Percentiles rank a stretch among this genome's conserved stretches.
These are phyloP conservation scores for Tetrahymena elliotti DNA, from an alignment of 73 alveolate species.

Conservation along the genomic window DNA sequence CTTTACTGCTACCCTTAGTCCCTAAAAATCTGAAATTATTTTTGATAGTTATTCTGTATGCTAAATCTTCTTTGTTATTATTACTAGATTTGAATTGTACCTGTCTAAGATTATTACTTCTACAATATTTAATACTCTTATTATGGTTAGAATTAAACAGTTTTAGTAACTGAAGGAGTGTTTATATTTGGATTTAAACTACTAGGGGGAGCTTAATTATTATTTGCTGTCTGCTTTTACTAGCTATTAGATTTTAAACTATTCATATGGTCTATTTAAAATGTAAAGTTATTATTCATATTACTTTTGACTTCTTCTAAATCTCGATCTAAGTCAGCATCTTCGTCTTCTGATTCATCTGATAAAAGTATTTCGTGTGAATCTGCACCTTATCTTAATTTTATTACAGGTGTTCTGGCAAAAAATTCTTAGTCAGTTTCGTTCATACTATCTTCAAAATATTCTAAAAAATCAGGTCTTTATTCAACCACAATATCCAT, in stretches of 20 bases:
- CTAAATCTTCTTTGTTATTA: not conserved
- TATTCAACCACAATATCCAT: not conserved
- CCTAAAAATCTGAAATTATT: not conserved
- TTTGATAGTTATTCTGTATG: not conserved
- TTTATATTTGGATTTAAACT: not conserved
- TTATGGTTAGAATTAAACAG: not conserved
- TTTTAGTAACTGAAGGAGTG: not conserved
- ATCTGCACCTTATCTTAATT: not conserved
- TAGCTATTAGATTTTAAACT: not conserved
- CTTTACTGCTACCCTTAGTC: not conserved
- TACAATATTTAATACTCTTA: not conserved
- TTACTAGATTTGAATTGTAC: not conserved
- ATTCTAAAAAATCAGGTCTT: not conserved
- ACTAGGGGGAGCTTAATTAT: not conserved
- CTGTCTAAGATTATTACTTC: not conserved
- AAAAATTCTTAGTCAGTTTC: not conserved
- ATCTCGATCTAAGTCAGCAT: not conserved
- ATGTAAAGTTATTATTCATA: not conserved
- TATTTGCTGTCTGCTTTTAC: not conserved
- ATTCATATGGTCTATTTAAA: not conserved
- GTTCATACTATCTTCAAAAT: not conserved
- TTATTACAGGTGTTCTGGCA: not conserved
- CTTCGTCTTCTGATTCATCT: not conserved
- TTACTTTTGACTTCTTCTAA: not conserved
- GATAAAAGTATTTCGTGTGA: not conserved